phyloP scores from a whole-genome alignment of 768 basidiomycete species.

The Russula lepida region DNA sequence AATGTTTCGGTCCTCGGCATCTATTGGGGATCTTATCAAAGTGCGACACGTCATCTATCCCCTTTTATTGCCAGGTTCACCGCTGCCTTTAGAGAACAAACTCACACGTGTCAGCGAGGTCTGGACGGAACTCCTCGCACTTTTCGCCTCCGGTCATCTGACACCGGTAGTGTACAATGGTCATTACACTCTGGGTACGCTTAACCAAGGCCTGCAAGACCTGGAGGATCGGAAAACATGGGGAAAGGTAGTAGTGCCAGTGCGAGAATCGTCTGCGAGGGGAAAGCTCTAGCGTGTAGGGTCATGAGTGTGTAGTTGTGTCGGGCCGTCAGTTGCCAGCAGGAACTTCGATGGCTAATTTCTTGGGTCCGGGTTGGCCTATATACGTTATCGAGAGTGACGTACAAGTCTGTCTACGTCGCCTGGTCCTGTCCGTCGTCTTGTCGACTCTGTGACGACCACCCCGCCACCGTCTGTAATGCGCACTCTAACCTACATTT shows the following conservation, averaged over 20 bases:
- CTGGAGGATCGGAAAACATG: constrained; percentile 82
- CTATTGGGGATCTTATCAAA: not conserved
- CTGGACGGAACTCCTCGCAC: constrained; percentile 62
- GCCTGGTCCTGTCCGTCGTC: not conserved
- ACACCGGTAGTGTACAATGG: constrained; percentile 65
- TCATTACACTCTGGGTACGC: constrained; percentile 56
- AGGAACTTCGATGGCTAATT: not conserved
- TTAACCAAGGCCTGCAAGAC: constrained; percentile 62
- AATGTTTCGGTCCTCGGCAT: constrained; percentile 20
- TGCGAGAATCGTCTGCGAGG: constrained; percentile 44
- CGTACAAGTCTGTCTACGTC: not conserved
- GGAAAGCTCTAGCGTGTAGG: constrained; percentile 36
- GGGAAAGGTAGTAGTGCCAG: constrained; percentile 75
- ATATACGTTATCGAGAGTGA: not conserved
- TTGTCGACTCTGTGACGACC: not conserved
- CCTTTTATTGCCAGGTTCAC: not conserved
- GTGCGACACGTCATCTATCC: not conserved
- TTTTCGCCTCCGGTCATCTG: constrained; percentile 58
- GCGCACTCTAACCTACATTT: not conserved
- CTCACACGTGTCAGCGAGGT: constrained; percentile 53
- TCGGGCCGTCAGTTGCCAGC: not conserved
- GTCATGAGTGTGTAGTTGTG: not conserved
- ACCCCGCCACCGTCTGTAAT: not conserved
- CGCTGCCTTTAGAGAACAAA: constrained; percentile 48
- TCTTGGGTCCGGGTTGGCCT: not conserved